Conservation (phyloP, 2,329 filamentous ascomycete genomes). For the Raffaelea arxii region DNA sequence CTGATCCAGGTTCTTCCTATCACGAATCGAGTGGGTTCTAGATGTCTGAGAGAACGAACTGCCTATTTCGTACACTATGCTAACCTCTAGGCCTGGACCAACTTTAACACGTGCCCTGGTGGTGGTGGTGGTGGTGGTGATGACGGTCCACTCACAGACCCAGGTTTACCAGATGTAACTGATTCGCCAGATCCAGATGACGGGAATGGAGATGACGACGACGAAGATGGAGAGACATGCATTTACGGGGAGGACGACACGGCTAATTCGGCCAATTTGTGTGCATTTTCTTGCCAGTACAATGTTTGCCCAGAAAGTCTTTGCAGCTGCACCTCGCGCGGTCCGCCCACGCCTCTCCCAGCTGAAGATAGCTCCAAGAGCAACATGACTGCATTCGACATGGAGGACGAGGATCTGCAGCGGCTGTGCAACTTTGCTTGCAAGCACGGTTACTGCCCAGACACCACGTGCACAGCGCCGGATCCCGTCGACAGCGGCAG, state of each 20-base stretch:
- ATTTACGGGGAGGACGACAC: too few relatives aligned
- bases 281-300: constrained; percentile 10
- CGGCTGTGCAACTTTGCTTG: constrained; percentile 13
- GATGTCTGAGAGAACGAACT: too few relatives aligned
- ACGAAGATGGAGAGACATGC: too few relatives aligned
- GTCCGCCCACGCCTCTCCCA: constrained; percentile 11
- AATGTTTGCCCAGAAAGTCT: constrained; percentile 10
- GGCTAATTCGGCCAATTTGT: too few relatives aligned
- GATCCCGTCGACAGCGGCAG: too few relatives aligned
- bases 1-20: background rate
- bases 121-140: background rate
- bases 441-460: constrained; percentile 13
- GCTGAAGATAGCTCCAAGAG: constrained; percentile 10
- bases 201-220: too few relatives aligned
- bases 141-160: too few relatives aligned
- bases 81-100: background rate
- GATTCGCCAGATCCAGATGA: too few relatives aligned
- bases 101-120: background rate
- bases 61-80: too few relatives aligned
- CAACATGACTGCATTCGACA: constrained; percentile 10
- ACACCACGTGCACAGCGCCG: constrained; percentile 10
- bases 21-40: too few relatives aligned
- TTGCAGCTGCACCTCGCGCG: constrained; percentile 12
- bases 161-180: too few relatives aligned
- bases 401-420: constrained; percentile 12